These are phyloP conservation scores for Spencermartinsiella ligniputridi DNA, from an alignment of 1,139 yeast genomes.

Conservation along the genomic window DNA sequence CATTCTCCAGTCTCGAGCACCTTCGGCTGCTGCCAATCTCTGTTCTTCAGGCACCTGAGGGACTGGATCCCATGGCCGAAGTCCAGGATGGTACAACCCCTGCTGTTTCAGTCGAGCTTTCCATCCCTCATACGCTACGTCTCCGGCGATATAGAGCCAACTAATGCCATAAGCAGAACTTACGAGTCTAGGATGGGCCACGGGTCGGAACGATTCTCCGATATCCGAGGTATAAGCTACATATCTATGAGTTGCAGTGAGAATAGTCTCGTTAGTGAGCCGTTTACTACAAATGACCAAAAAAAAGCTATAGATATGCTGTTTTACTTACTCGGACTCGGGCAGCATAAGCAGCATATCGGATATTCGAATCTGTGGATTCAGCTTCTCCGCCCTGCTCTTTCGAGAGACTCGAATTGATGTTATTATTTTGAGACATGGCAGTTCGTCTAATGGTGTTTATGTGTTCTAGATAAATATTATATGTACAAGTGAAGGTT, in stretches of 20 bases:
- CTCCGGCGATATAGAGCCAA: conserved; percentile 77
- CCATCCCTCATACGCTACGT: conserved; percentile 74
- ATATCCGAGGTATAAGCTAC: conserved; percentile 86
- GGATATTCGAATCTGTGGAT: conserved; percentile 49
- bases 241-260: conserved; percentile 73
- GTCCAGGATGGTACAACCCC: conserved; percentile 59
- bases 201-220: conserved; percentile 87
- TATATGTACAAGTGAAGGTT: no score
- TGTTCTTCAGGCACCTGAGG: conserved; percentile 35
- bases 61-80: conserved; percentile 62
- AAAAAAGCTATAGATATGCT: neutral
- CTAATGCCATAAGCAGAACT: conserved; percentile 66
- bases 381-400: conserved; percentile 23
- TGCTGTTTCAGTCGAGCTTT: conserved; percentile 63
- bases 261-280: conserved; percentile 30
- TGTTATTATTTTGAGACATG: neutral
- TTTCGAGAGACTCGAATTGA: neutral
- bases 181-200: conserved; percentile 66
- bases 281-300: neutral
- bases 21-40: conserved; percentile 37
- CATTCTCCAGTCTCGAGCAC: conserved; percentile 57
- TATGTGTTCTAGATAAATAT: neutral
- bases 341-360: conserved; percentile 82
- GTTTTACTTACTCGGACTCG: conserved; percentile 44
- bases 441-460: neutral